phyloP scores from a whole-genome alignment of 331 rosid genomes.

The Telfairia occidentalis region DNA sequence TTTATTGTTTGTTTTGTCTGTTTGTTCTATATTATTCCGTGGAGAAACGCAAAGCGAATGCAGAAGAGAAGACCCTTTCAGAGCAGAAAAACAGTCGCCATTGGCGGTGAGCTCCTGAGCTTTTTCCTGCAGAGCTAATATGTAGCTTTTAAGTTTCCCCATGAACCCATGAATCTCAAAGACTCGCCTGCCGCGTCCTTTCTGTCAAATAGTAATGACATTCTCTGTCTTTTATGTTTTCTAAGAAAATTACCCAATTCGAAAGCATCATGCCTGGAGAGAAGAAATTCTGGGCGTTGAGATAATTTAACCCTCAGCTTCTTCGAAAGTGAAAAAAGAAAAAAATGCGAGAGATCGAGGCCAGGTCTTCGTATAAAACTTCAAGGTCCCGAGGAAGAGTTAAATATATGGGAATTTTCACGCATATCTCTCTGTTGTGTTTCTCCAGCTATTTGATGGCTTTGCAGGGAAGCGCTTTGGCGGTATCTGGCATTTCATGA shows the following conservation, averaged over 20 bases:
- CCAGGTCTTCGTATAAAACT: not conserved
- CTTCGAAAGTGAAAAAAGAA: not conserved
- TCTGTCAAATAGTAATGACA: constrained; percentile 2
- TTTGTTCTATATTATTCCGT: constrained; percentile 5
- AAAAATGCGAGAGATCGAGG: constrained; percentile 9
- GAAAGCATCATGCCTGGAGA: not conserved
- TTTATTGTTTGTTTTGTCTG: not conserved
- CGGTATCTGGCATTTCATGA: constrained; percentile 11
- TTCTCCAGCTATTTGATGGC: constrained; percentile 2
- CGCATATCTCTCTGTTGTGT: not conserved
- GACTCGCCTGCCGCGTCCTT: not conserved
- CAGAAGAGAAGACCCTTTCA: constrained; percentile 7
- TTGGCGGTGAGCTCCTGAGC: constrained; percentile 11
- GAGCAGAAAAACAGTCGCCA: constrained; percentile 11
- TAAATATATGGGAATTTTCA: not conserved
- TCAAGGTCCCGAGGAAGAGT: not conserved
- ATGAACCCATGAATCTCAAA: not conserved
- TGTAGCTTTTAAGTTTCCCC: not conserved
- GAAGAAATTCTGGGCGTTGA: constrained; percentile 25
- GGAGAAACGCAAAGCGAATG: not conserved
- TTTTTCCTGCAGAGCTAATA: not conserved
- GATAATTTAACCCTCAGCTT: not conserved
- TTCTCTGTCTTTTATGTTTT: constrained; percentile 2
- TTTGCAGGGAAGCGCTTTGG: constrained; percentile 6
- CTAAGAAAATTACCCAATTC: constrained; percentile 21